Percentiles rank a stretch among this genome's conserved stretches.
Evolutionary conservation across 139 green algal species (phyloP).

Genomic region (Closterium sp.): DNA sequence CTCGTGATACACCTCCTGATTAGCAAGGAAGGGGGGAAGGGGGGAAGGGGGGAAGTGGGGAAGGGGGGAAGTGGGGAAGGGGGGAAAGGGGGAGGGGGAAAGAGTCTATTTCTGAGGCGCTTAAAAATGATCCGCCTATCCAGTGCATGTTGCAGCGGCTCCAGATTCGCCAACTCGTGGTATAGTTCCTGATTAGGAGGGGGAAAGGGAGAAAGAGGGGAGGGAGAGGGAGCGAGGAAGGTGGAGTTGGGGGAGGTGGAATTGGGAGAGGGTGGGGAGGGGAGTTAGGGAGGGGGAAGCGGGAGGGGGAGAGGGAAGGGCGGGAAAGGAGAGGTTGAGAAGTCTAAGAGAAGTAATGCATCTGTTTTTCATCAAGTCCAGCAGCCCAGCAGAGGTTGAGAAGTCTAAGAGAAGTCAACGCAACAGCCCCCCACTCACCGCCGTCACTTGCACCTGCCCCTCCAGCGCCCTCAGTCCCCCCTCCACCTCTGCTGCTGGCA

Average conservation of each 20-base stretch:
- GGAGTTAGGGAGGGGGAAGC: not conserved
- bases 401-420: not conserved
- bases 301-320: not conserved
- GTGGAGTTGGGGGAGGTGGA: not conserved
- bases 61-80: not conserved
- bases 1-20: no score
- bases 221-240: not conserved
- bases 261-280: not conserved
- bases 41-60: no score
- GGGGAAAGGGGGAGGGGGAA: not conserved
- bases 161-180: conserved; percentile 23
- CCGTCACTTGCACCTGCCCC: not conserved
- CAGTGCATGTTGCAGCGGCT: not conserved
- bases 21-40: no score
- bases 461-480: conserved; percentile 14
- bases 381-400: no score
- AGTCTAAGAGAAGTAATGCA: no score
- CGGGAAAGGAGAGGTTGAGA: not conserved
- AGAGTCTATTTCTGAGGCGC: not conserved
- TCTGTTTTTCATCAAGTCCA: no score
- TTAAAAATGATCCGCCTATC: not conserved
- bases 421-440: conserved; percentile 8
- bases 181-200: conserved; percentile 28
- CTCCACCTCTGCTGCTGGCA: not conserved
- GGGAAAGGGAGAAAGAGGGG: not conserved